phyloP scores from a whole-genome alignment of 73 alveolate species.

The Paramecium caudatum region DNA sequence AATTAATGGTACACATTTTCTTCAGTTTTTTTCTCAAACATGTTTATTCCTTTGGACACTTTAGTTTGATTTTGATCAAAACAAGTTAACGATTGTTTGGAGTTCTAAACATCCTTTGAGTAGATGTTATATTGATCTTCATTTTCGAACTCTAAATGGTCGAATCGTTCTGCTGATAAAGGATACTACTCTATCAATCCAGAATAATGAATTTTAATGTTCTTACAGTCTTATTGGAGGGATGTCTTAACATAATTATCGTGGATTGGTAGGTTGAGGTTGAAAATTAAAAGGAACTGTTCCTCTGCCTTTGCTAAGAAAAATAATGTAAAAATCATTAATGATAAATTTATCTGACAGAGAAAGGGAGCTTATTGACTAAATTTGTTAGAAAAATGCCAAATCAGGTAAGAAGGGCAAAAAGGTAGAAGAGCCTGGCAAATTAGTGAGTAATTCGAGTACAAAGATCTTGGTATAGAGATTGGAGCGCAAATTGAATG shows the following conservation, averaged over 20 bases:
- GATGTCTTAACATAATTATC: background rate
- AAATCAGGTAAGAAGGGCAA: constrained; percentile 22
- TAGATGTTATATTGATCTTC: background rate
- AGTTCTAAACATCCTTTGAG: background rate
- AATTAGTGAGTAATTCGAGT: constrained; percentile 35
- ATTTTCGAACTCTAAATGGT: background rate
- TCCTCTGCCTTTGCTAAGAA: background rate
- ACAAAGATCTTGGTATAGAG: constrained; percentile 17
- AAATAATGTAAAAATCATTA: background rate
- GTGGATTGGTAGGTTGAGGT: background rate
- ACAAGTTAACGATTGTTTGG: background rate
- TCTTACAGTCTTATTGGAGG: background rate
- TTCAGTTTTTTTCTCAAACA: background rate
- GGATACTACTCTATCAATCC: constrained; percentile 6
- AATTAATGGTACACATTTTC: no score
- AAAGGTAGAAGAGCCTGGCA: background rate
- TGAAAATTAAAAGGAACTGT: background rate
- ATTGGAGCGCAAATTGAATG: constrained; percentile 57
- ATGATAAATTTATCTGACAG: constrained; percentile 68
- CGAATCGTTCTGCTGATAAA: background rate
- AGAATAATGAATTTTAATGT: background rate
- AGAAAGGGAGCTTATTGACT: constrained; percentile 36
- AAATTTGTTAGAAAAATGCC: background rate
- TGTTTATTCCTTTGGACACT: background rate
- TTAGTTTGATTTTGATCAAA: constrained; percentile 5